These are phyloP conservation scores for Colletotrichum sp. DNA, from an alignment of 2,329 filamentous ascomycete species.

Conservation along the genomic window DNA sequence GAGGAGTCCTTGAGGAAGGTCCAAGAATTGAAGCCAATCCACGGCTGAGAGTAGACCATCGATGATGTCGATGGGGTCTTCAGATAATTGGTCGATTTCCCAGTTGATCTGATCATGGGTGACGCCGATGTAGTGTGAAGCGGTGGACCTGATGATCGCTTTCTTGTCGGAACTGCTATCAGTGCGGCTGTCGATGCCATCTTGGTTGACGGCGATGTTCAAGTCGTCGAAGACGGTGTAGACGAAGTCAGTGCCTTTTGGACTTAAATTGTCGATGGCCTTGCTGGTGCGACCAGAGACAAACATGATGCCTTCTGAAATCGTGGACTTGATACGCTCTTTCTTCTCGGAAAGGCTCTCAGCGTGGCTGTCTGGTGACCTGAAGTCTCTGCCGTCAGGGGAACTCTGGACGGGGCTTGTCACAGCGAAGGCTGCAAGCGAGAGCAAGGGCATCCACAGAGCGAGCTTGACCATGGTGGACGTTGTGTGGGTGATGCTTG, in stretches of 20 bases:
- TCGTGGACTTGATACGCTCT: fast-evolving
- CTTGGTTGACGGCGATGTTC: not conserved
- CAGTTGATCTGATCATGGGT: too few species aligned
- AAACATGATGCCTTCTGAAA: too few species aligned
- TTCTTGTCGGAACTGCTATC: not conserved
- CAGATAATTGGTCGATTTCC: too few species aligned
- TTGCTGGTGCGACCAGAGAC: too few species aligned
- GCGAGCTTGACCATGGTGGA: not conserved
- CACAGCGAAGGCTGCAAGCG: not conserved
- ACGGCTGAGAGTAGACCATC: too few species aligned
- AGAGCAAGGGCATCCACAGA: not conserved
- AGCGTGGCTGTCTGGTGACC: not conserved
- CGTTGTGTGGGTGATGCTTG: not conserved
- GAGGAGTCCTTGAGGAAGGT: too few species aligned
- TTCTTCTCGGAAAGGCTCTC: not conserved
- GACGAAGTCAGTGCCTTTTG: too few species aligned
- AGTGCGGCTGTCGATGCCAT: not conserved
- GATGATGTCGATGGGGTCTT: too few species aligned
- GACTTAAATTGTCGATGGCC: too few species aligned
- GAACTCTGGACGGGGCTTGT: not conserved
- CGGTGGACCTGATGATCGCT: not conserved
- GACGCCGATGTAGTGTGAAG: too few species aligned
- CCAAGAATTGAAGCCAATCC: too few species aligned
- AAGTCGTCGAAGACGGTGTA: not conserved
- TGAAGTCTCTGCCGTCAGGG: not conserved